A percentile compares a stretch with the other conserved stretches of the same genome.
phyloP scores from a whole-genome alignment of 331 rosid species.

The Malus hybrid region DNA sequence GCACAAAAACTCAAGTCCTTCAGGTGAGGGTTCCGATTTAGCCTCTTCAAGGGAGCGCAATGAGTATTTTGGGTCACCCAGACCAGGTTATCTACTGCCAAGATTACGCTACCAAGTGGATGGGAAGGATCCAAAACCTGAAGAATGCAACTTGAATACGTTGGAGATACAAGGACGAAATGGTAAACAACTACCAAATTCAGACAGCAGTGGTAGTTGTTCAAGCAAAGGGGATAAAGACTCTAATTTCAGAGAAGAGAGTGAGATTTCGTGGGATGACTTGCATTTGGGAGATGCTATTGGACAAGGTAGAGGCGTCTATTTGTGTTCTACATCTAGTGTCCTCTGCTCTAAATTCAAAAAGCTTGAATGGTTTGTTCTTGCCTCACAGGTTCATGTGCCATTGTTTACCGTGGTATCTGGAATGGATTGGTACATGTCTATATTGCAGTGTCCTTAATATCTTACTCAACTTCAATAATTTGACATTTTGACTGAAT shows the following conservation, averaged over 20 bases:
- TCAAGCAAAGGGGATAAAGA: constrained; percentile 47
- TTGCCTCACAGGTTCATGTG: constrained; percentile 51
- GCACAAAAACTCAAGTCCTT: constrained; percentile 10
- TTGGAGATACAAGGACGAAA: constrained; percentile 37
- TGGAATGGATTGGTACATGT: constrained; percentile 71
- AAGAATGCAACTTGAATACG: constrained; percentile 18
- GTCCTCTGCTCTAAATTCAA: not conserved
- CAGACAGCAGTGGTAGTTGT: constrained; percentile 32
- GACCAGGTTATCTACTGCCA: constrained; percentile 16
- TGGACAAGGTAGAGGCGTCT: constrained; percentile 49
- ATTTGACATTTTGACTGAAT: not conserved
- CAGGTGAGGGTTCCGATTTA: constrained; percentile 16
- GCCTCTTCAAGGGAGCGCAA: constrained; percentile 28
- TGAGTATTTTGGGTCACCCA: constrained; percentile 21
- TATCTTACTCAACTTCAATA: not conserved
- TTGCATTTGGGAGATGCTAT: constrained; percentile 54
- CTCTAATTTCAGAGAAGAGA: constrained; percentile 28
- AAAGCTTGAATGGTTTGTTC: not conserved
- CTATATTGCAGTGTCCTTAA: not conserved
- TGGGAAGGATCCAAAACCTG: constrained; percentile 25
- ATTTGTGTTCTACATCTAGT: not conserved
- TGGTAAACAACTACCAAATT: constrained; percentile 19
- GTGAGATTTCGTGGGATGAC: constrained; percentile 63
- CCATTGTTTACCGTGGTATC: constrained; percentile 58
- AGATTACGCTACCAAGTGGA: constrained; percentile 12